Base-by-base conservation (phyloP, 805 yeast species). In the Sugiyamaella qingdaonensis region DNA sequence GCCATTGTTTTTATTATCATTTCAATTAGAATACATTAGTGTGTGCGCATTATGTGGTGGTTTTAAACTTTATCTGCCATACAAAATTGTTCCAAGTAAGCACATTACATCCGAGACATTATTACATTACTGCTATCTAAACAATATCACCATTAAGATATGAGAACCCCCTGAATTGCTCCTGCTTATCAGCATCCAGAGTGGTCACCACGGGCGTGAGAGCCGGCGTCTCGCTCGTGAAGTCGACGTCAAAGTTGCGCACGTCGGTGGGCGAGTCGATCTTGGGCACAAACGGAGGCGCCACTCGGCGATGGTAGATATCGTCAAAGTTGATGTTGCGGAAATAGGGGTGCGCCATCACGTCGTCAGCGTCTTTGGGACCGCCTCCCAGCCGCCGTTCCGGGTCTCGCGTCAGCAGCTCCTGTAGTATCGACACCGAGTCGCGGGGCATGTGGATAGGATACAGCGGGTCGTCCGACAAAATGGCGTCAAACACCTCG, bases 401-500 rank as follows among this genome's bases (percentile, higher is more conserved):
- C 13, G 97, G 97, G 67, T 92, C 97, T 66, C 95, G 86, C 1
- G 96, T 88, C 59, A 94, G 76, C 59, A 94, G 77, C 43, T 92
- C 90, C 70, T 92, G 97, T 69, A 94, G 78, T 46, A 94, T 85
- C 58, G 95, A 90, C 36, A 94, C 99, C 1, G 97, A 89, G 67
- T 91, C 97, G 55, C 95, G 84, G 1, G 97, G 94, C 97, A 94
- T 92, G 67, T 90, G 94, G 58, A 94, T 89, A 33, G 98, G 99
- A 70, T 91, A 94, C 62, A 90, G 76, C 9, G 97, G 98, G 68
- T 94, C 99, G 74, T 94, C 99, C 36, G 94, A 86, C 58, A 91
- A 80, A 64, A 94, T 94, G 11, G 99, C 97, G 70, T 91, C 94
- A 72, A 92, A 94, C 34, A 94, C 90, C 71, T 94, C 99, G 66